Percentiles rank a stretch among this genome's conserved stretches.
Conservation (phyloP, 2,329 filamentous ascomycete species). For the Talaromyces sp. region DNA sequence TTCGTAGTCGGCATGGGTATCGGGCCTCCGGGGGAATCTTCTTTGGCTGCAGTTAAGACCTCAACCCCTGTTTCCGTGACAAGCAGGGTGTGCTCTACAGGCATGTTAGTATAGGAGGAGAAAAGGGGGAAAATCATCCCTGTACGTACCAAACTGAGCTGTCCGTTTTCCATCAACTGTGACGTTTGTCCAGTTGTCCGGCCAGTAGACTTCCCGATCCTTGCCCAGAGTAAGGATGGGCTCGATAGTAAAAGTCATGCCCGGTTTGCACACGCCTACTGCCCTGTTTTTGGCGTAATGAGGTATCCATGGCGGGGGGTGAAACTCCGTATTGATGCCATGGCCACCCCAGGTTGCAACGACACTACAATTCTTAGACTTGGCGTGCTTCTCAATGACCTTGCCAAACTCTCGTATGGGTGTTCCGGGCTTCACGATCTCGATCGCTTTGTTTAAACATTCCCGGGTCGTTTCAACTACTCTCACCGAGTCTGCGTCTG, state of each 20-base stretch:
- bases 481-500: slow-evolving; percentile 73
- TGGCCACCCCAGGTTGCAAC: slow-evolving; percentile 90
- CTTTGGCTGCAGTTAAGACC: slow-evolving; percentile 62
- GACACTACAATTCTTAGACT: slow-evolving; percentile 69
- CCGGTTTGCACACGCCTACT: slow-evolving; percentile 78
- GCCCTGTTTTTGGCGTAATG: slow-evolving; percentile 97
- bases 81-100: slow-evolving; percentile 65
- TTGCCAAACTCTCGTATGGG: slow-evolving; percentile 84
- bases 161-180: slow-evolving; percentile 80
- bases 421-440: slow-evolving; percentile 79
- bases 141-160: slow-evolving; percentile 64
- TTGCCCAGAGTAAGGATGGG: slow-evolving; percentile 87
- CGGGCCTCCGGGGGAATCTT: slow-evolving; percentile 64
- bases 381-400: slow-evolving; percentile 84
- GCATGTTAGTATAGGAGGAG: slow-evolving; percentile 10
- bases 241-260: slow-evolving; percentile 95
- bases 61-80: slow-evolving; percentile 73
- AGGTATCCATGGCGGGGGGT: slow-evolving; percentile 82
- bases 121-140: not conserved
- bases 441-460: slow-evolving; percentile 75
- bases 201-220: slow-evolving; percentile 84
- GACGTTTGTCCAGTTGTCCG: slow-evolving; percentile 91
- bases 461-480: slow-evolving; percentile 81
- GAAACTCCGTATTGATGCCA: slow-evolving; percentile 83
- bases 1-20: slow-evolving; percentile 45